Evolutionary conservation across 805 yeast genomes (phyloP).

Genomic region (Yarrowia sp.): DNA sequence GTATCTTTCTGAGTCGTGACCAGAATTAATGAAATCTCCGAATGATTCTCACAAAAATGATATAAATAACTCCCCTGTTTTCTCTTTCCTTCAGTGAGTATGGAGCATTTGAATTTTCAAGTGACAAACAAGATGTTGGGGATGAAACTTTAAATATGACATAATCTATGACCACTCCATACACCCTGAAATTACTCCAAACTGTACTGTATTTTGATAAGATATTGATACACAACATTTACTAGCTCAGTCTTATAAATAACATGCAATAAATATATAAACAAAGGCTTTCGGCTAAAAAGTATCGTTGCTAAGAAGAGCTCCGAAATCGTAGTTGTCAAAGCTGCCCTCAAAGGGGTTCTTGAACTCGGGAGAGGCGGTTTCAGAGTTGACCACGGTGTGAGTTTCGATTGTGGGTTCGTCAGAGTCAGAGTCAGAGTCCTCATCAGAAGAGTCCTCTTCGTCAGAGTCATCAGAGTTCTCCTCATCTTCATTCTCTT

Average conservation of each 20-base stretch:
- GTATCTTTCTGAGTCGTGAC: too few species aligned
- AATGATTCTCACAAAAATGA: too few species aligned
- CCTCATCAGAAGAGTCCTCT: background rate
- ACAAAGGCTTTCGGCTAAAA: background rate
- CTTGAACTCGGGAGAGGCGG: background rate
- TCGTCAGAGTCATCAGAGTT: background rate
- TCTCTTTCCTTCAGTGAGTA: too few species aligned
- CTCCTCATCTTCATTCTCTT: too few species aligned
- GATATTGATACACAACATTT: background rate
- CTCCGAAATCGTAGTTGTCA: background rate
- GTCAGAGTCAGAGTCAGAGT: background rate
- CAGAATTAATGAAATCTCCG: too few species aligned
- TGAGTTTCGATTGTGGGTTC: background rate
- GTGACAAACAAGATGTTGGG: too few species aligned
- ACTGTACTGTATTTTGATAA: too few species aligned
- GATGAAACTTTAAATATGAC: too few species aligned
- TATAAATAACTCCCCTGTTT: too few species aligned
- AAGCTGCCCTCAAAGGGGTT: background rate
- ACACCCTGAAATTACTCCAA: too few species aligned
- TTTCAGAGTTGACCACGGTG: background rate
- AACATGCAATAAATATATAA: background rate
- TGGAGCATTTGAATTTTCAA: too few species aligned
- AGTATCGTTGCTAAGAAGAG: background rate
- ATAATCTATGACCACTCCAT: too few species aligned
- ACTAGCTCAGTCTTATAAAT: background rate